Percentiles rank a stretch among this genome's conserved stretches.
Conservation (phyloP, 23 red algal species). For the Gracilaria vermiculophylla region DNA sequence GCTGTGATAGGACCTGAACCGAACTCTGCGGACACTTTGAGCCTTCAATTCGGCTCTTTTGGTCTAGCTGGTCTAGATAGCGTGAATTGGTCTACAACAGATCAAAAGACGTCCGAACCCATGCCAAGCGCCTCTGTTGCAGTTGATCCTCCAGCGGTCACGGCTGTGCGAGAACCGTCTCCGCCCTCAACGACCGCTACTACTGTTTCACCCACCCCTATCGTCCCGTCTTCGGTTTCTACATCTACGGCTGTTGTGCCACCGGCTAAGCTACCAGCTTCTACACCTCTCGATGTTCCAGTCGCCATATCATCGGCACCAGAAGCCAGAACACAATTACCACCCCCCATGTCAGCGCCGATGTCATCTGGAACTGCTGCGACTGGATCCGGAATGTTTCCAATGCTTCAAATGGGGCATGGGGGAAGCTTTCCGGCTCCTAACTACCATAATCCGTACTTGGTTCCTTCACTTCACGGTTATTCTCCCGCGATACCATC, state of each 20-base stretch:
- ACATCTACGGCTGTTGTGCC: constrained; percentile 3
- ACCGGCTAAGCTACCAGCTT: background rate
- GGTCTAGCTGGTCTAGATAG: constrained; percentile 52
- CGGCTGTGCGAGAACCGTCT: constrained; percentile 19
- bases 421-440: constrained; percentile 45
- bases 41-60: constrained; percentile 68
- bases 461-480: constrained; percentile 38
- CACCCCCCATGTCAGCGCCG: background rate
- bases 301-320: background rate
- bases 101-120: constrained; percentile 8
- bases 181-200: background rate
- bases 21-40: constrained; percentile 38
- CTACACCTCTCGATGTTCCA: constrained; percentile 23
- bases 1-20: constrained; percentile 51
- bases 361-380: constrained; percentile 18
- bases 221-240: background rate
- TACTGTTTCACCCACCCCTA: background rate
- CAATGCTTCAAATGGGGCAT: constrained; percentile 37
- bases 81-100: constrained; percentile 62
- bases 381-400: constrained; percentile 57
- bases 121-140: background rate
- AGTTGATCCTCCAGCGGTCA: background rate
- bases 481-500: constrained; percentile 48
- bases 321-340: background rate
- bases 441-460: constrained; percentile 43